Percentiles rank a stretch among this genome's conserved stretches.
These are phyloP conservation scores for Wickerhamomyces ciferrii DNA, from an alignment of 805 yeast species.

Conservation along the genomic window DNA sequence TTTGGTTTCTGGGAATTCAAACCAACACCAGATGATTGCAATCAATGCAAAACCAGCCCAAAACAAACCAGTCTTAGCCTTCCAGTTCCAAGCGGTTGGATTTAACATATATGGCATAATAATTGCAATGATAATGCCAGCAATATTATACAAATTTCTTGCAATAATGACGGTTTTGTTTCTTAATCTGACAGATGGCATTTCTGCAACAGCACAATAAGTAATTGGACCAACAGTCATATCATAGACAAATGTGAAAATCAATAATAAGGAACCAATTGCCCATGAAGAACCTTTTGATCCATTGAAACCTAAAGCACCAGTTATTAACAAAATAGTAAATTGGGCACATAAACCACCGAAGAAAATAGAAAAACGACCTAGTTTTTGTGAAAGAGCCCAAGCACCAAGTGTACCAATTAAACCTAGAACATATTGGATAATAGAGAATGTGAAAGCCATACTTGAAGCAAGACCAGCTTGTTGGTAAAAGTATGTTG, in stretches of 20 bases:
- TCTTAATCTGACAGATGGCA: conserved; percentile 34
- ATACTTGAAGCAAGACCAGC: conserved; percentile 40
- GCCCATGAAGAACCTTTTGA: conserved; percentile 17
- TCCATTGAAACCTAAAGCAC: conserved; percentile 19
- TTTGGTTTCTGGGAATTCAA: conserved; percentile 53
- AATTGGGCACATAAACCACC: conserved; percentile 18
- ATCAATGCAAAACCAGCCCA: conserved; percentile 34
- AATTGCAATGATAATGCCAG: conserved; percentile 28
- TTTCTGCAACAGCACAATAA: conserved; percentile 32
- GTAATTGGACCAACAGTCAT: conserved; percentile 35
- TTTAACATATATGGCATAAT: conserved; percentile 43
- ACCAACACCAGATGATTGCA: conserved; percentile 36
- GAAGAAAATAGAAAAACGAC: conserved; percentile 23
- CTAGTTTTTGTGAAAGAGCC: conserved; percentile 25
- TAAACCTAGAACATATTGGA: conserved; percentile 28
- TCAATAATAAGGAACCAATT: conserved; percentile 23
- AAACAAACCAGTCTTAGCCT: conserved; percentile 38
- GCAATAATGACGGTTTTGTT: conserved; percentile 34
- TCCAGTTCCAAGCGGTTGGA: conserved; percentile 37
- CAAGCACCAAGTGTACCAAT: conserved; percentile 27
- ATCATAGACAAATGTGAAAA: conserved; percentile 29
- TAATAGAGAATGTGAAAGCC: conserved; percentile 35
- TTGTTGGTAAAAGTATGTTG: conserved; percentile 43
- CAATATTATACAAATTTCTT: conserved; percentile 24
- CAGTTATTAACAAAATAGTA: conserved; percentile 18